phyloP scores from a whole-genome alignment of 2,329 filamentous ascomycete species.

The Fusarium succisae region DNA sequence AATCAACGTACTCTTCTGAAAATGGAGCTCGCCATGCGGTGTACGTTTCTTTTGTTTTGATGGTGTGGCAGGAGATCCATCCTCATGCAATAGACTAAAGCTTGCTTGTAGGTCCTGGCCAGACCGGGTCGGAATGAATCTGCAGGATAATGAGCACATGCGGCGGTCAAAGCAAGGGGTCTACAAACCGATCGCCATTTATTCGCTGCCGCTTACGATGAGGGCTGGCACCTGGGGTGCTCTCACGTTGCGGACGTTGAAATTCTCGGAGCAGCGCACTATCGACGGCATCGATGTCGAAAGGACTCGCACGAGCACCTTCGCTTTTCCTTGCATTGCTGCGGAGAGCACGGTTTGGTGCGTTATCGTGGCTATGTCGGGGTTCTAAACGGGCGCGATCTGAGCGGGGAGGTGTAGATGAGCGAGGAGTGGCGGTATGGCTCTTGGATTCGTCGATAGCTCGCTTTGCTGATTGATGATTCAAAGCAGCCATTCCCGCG shows the following conservation, averaged over 20 bases:
- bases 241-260: conserved; percentile 61
- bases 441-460: conserved; percentile 46
- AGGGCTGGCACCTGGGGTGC: conserved; percentile 63
- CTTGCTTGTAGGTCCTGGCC: conserved; percentile 94
- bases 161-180: background rate
- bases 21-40: conserved; percentile 90
- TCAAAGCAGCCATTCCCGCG: conserved; percentile 41
- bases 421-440: conserved; percentile 49
- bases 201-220: conserved; percentile 68
- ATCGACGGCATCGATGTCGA: conserved; percentile 62
- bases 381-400: conserved; percentile 56
- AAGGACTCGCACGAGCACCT: conserved; percentile 46
- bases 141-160: conserved; percentile 51
- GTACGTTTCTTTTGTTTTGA: conserved; percentile 85
- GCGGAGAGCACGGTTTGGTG: conserved; percentile 47
- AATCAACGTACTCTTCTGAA: conserved; percentile 79
- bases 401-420: conserved; percentile 56
- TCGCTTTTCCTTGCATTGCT: conserved; percentile 50
- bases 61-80: conserved; percentile 90
- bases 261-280: conserved; percentile 62
- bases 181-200: conserved; percentile 67
- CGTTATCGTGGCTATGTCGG: conserved; percentile 51
- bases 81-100: conserved; percentile 90
- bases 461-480: conserved; percentile 47
- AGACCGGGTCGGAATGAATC: conserved; percentile 94